A percentile compares a stretch with the other conserved stretches of the same genome.
phyloP scores from a whole-genome alignment of 148 eudicot genomes.

The Spergularia marina region DNA sequence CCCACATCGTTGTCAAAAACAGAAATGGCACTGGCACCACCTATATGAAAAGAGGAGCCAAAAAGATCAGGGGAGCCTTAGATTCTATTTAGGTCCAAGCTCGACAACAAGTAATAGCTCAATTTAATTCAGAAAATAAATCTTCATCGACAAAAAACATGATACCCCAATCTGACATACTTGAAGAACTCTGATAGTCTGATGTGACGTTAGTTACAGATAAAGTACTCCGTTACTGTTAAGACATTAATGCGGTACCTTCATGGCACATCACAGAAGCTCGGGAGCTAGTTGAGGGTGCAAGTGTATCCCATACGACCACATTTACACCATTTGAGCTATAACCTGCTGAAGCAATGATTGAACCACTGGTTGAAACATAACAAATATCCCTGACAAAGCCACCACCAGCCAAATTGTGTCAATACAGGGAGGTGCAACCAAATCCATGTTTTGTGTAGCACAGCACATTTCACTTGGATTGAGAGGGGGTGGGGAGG shows the following conservation, averaged over 20 bases:
- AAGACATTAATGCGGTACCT: conserved; percentile 42
- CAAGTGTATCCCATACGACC: conserved; percentile 95
- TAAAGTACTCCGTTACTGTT: background rate
- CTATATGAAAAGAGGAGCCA: conserved; percentile 36
- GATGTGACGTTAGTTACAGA: background rate
- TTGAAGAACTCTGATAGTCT: background rate
- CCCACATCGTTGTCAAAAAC: conserved; percentile 95
- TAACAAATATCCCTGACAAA: conserved; percentile 78
- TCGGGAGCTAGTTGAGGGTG: conserved; percentile 87
- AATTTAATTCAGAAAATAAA: no score
- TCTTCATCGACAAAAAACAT: no score
- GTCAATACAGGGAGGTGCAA: background rate
- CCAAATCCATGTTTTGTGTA: conserved; percentile 5
- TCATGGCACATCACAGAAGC: conserved; percentile 99
- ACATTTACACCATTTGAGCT: conserved; percentile 85
- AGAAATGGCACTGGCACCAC: conserved; percentile 86
- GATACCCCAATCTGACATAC: background rate
- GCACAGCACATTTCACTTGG: background rate
- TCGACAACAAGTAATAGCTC: background rate
- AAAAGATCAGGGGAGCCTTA: conserved; percentile 2
- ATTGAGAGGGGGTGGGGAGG: no score
- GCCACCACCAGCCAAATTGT: conserved; percentile 14
- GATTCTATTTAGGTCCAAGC: background rate
- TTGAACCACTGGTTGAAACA: conserved; percentile 89
- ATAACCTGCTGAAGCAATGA: conserved; percentile 89